Evolutionary conservation across 2,329 filamentous ascomycete genomes (phyloP).

Genomic region (Juglanconis juglandina): DNA sequence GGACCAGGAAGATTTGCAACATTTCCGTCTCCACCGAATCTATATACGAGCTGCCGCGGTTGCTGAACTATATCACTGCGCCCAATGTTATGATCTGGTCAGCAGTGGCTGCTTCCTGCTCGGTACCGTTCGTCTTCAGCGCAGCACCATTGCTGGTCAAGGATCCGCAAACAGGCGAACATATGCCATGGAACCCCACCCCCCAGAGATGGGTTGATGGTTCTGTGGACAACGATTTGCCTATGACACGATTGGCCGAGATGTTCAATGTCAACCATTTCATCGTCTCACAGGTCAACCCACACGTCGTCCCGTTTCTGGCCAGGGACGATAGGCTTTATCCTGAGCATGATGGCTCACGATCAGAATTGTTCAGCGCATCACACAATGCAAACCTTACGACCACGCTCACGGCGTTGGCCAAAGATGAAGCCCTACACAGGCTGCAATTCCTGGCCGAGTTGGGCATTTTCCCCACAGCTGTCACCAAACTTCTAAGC

Average conservation of each 20-base stretch:
- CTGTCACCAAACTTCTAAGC: slow-evolving; percentile 73
- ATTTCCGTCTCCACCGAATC: slow-evolving; percentile 89
- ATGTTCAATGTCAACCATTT: slow-evolving; percentile 99
- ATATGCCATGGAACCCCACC: slow-evolving; percentile 80
- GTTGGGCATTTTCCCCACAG: slow-evolving; percentile 73
- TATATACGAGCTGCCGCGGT: slow-evolving; percentile 78
- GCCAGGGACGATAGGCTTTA: slow-evolving; percentile 64
- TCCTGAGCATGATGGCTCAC: slow-evolving; percentile 28
- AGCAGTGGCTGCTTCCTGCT: slow-evolving; percentile 92
- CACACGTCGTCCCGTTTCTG: slow-evolving; percentile 85
- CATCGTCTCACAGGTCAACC: slow-evolving; percentile 95
- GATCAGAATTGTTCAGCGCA: slow-evolving; percentile 39
- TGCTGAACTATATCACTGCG: slow-evolving; percentile 90
- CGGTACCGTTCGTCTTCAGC: slow-evolving; percentile 82
- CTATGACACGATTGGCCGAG: slow-evolving; percentile 83
- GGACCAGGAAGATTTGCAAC: slow-evolving; percentile 87
- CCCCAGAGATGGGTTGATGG: slow-evolving; percentile 89
- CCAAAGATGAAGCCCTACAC: slow-evolving; percentile 76
- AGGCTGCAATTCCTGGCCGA: slow-evolving; percentile 78
- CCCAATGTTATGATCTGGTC: slow-evolving; percentile 97
- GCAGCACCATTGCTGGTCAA: slow-evolving; percentile 78
- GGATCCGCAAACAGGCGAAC: slow-evolving; percentile 73
- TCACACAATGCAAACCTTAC: slow-evolving; percentile 7
- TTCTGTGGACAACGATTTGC: slow-evolving; percentile 89
- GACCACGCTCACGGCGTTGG: slow-evolving; percentile 62